Evolutionary conservation across 192 early-diverging fungal genomes (phyloP).

Genomic region (Pecoramyces ruminantium): DNA sequence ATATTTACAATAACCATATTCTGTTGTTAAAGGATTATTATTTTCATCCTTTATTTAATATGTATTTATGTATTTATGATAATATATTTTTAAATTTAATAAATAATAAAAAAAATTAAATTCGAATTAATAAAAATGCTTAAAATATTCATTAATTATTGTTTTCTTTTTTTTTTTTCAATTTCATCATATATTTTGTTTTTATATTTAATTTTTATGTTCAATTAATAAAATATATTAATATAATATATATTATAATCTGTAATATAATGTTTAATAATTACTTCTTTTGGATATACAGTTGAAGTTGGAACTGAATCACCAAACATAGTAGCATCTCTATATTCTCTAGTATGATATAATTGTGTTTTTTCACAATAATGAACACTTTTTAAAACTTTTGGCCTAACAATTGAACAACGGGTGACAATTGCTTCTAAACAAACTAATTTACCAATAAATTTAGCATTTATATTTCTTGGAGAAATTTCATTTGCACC

Average conservation of each 20-base stretch:
- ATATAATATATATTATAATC: no score
- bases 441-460: conserved; percentile 74
- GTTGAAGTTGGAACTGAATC: conserved; percentile 45
- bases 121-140: no score
- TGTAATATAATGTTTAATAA: no score
- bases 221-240: no score
- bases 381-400: conserved; percentile 79
- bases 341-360: conserved; percentile 71
- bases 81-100: no score
- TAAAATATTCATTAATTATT: no score
- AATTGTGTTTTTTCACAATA: conserved; percentile 69
- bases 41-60: conserved; percentile 72
- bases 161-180: no score
- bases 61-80: no score
- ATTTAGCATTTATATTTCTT: conserved; percentile 57
- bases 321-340: conserved; percentile 60
- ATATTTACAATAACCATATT: conserved; percentile 80
- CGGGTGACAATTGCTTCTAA: conserved; percentile 95
- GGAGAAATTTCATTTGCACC: conserved; percentile 77
- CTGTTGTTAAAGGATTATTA: conserved; percentile 79
- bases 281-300: conserved; percentile 72
- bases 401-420: conserved; percentile 93
- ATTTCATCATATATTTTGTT: no score
- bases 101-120: no score
- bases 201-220: no score